Conservation (phyloP, 2,329 filamentous ascomycete species). For the Diaporthe helianthi region DNA sequence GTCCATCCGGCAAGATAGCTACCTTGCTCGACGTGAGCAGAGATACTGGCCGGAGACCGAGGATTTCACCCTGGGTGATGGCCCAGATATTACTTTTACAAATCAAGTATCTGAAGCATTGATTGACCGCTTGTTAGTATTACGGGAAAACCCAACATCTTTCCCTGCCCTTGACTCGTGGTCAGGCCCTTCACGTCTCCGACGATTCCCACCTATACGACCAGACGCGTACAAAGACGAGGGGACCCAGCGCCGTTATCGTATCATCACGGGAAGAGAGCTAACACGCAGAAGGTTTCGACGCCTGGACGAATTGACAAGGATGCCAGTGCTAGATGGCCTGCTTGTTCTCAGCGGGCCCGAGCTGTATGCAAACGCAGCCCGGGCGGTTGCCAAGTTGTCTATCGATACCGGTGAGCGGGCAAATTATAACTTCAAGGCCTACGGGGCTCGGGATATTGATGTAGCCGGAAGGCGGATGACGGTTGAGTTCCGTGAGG, state of each 20-base stretch:
- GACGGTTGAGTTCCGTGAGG: slow-evolving; percentile 1
- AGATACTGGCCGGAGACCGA: background rate
- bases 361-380: background rate
- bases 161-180: background rate
- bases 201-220: background rate
- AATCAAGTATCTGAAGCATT: no score
- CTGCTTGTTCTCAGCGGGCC: background rate
- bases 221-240: background rate
- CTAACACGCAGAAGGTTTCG: background rate
- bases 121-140: background rate
- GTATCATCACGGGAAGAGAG: background rate
- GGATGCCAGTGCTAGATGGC: background rate
- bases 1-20: background rate
- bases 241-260: background rate
- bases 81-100: background rate
- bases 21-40: background rate
- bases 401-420: background rate
- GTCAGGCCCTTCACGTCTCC: background rate
- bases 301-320: background rate
- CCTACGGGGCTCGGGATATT: background rate
- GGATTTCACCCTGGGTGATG: background rate
- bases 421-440: background rate
- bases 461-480: background rate
- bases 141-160: background rate
- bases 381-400: background rate